Conservation (phyloP, 1,139 yeast genomes). For the Candida dubliniensis region DNA sequence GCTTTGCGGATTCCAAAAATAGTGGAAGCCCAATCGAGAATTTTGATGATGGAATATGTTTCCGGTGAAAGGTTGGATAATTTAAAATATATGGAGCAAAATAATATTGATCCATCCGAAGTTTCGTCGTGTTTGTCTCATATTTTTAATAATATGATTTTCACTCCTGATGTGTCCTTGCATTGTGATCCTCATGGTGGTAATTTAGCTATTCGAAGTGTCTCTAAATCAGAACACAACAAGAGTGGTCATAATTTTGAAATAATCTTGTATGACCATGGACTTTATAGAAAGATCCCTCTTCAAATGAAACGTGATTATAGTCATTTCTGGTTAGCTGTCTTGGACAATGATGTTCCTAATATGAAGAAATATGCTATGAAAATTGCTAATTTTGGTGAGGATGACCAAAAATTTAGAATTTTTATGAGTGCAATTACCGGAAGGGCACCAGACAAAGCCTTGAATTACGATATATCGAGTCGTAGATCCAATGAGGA, state of each 20-base stretch:
- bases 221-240: slow-evolving; percentile 21
- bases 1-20: slow-evolving; percentile 81
- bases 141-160: slow-evolving; percentile 91
- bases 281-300: slow-evolving; percentile 84
- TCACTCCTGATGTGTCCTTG: slow-evolving; percentile 85
- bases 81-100: slow-evolving; percentile 56
- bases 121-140: slow-evolving; percentile 87
- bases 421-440: slow-evolving; percentile 92
- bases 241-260: slow-evolving; percentile 75
- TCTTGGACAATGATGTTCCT: slow-evolving; percentile 66
- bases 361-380: slow-evolving; percentile 73
- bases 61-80: slow-evolving; percentile 85
- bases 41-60: slow-evolving; percentile 85
- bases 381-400: slow-evolving; percentile 81
- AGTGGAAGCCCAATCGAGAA: slow-evolving; percentile 62
- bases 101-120: slow-evolving; percentile 70
- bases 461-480: slow-evolving; percentile 49
- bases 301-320: slow-evolving; percentile 75
- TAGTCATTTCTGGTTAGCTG: slow-evolving; percentile 90
- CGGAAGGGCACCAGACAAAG: slow-evolving; percentile 61
- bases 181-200: slow-evolving; percentile 99
- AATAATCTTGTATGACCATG: slow-evolving; percentile 90
- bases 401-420: slow-evolving; percentile 65
- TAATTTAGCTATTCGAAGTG: slow-evolving; percentile 74
- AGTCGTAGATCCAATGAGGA: slow-evolving; percentile 59